Conservation (phyloP, 2,329 filamentous ascomycete species). For the Talaromyces sp. region DNA sequence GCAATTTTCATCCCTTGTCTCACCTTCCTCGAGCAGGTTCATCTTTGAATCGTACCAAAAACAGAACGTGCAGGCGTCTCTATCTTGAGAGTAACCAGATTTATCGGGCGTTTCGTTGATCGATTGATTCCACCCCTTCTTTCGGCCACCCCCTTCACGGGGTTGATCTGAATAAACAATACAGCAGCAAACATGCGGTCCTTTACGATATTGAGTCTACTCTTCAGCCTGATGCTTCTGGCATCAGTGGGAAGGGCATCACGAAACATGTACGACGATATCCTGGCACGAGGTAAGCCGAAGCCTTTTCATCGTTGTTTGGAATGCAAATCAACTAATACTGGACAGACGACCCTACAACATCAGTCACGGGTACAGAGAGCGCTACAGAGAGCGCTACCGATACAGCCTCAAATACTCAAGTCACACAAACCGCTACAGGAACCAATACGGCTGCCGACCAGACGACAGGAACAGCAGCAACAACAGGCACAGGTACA, state of each 20-base stretch:
- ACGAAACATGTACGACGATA: constrained; percentile 15
- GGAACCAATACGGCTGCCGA: constrained; percentile 18
- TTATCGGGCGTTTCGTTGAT: background rate
- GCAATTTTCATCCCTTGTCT: constrained; percentile 7
- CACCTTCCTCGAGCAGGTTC: background rate
- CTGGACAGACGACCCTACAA: constrained; percentile 11
- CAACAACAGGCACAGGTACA: constrained; percentile 14
- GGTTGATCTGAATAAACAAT: constrained; percentile 4
- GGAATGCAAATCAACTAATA: background rate
- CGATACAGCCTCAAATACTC: constrained; percentile 6
- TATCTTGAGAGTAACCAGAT: background rate
- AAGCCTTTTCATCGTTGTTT: background rate
- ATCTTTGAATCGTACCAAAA: background rate
- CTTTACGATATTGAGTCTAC: constrained; percentile 24
- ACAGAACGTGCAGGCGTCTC: background rate
- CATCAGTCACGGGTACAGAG: constrained; percentile 13
- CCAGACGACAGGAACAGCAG: constrained; percentile 11
- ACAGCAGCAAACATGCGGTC: constrained; percentile 29
- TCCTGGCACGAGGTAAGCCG: constrained; percentile 15
- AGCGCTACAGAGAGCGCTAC: background rate
- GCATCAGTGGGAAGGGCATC: constrained; percentile 30
- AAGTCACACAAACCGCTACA: constrained; percentile 15
- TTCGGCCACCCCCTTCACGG: constrained; percentile 7
- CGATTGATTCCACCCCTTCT: background rate
- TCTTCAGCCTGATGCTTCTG: constrained; percentile 32